These are phyloP conservation scores for Lactarius tabidus DNA, from an alignment of 768 basidiomycete species.

Conservation along the genomic window DNA sequence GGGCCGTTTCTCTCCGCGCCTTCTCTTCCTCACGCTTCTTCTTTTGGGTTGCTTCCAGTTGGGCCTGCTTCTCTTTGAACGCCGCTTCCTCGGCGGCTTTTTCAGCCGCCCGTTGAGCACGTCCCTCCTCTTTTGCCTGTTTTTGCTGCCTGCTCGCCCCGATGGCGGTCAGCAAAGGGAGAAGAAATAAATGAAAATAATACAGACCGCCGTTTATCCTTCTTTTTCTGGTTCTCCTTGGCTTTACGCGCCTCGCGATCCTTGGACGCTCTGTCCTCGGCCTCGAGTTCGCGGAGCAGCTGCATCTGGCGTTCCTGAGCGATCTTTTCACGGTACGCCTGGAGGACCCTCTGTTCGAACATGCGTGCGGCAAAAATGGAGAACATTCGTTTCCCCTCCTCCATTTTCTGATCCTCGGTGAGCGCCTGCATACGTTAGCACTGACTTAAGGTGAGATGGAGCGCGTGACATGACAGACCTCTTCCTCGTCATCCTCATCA, in stretches of 20 bases:
- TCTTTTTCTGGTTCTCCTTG: slow-evolving; percentile 96
- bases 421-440: slow-evolving; percentile 47
- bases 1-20: slow-evolving; percentile 66
- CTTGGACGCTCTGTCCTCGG: slow-evolving; percentile 82
- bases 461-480: slow-evolving; percentile 8
- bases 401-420: slow-evolving; percentile 98
- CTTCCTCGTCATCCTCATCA: slow-evolving; percentile 48
- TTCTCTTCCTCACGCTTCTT: slow-evolving; percentile 87
- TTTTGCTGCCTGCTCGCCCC: slow-evolving; percentile 70
- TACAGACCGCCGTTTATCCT: slow-evolving; percentile 91
- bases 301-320: slow-evolving; percentile 95
- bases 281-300: slow-evolving; percentile 89
- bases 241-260: slow-evolving; percentile 91
- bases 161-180: slow-evolving; percentile 11
- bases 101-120: slow-evolving; percentile 76
- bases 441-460: slow-evolving; percentile 17
- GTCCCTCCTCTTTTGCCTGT: slow-evolving; percentile 88
- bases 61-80: slow-evolving; percentile 66
- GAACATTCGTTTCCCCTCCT: slow-evolving; percentile 99
- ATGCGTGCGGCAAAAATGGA: slow-evolving; percentile 98
- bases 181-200: slow-evolving; percentile 10
- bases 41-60: slow-evolving; percentile 74
- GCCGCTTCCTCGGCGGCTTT: slow-evolving; percentile 84
- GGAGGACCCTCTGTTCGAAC: slow-evolving; percentile 98
- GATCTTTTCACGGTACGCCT: slow-evolving; percentile 94